phyloP scores from a whole-genome alignment of 208 protist genomes.

The Angomonas ambiguus region DNA sequence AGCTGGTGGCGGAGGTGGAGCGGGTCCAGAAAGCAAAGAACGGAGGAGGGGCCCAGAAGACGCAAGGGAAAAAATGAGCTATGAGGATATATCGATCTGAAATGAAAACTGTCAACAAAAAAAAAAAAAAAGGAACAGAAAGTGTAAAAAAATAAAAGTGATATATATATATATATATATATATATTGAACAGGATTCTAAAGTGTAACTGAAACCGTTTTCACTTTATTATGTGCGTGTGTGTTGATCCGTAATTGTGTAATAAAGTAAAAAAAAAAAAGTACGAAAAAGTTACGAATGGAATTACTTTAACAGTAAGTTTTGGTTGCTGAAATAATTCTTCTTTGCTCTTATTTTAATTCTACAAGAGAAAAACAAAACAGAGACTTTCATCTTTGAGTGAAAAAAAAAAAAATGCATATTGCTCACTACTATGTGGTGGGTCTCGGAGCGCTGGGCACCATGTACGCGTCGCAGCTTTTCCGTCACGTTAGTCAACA shows the following conservation, averaged over 20 bases:
- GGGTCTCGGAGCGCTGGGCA: slow-evolving; percentile 12
- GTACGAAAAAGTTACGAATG: not conserved
- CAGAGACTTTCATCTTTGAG: not conserved
- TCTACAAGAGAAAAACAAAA: not conserved
- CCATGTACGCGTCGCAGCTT: slow-evolving; percentile 9
- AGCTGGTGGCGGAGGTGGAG: slow-evolving; percentile 34
- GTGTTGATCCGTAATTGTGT: not conserved
- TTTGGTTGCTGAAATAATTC: too few relatives aligned
- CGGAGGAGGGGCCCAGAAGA: not conserved
- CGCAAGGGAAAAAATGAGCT: not conserved
- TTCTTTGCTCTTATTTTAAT: not conserved
- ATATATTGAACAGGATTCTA: slow-evolving; percentile 7
- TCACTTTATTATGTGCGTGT: not conserved
- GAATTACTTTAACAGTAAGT: too few relatives aligned
- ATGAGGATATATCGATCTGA: slow-evolving; percentile 2
- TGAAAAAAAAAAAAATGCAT: not conserved
- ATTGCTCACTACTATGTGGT: not conserved
- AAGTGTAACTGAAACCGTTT: not conserved
- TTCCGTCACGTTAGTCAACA: slow-evolving; percentile 3
- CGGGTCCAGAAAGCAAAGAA: slow-evolving; percentile 15
- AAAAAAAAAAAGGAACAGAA: slow-evolving; percentile 2
- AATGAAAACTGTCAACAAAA: not conserved
- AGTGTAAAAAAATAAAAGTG: not conserved
- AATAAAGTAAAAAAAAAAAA: not conserved
- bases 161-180: not conserved